Conservation (phyloP, 306 rosid genomes). For the Malus asiatica region DNA sequence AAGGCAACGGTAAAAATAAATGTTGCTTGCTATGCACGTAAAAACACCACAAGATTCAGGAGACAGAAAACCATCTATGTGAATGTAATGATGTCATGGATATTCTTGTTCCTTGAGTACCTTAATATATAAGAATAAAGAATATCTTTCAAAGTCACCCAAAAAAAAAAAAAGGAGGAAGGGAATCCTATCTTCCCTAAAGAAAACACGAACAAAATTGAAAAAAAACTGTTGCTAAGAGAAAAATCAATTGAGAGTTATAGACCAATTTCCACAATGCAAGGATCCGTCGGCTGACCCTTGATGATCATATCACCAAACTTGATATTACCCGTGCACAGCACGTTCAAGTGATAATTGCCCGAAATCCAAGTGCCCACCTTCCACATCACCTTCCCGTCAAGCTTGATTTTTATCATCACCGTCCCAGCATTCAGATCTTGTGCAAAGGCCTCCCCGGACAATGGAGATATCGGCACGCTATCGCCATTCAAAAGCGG, state of each 20-base stretch:
- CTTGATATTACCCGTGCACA: constrained; percentile 66
- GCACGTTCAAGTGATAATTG: constrained; percentile 42
- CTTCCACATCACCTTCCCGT: constrained; percentile 66
- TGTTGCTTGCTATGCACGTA: no score
- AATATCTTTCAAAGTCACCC: not conserved
- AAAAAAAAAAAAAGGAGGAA: not conserved
- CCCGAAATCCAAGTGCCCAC: constrained; percentile 72
- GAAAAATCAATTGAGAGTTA: not conserved
- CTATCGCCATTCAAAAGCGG: constrained; percentile 42
- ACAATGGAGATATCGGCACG: constrained; percentile 51
- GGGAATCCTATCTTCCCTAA: not conserved
- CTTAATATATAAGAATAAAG: no score
- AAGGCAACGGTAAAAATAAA: no score
- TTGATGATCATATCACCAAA: constrained; percentile 29
- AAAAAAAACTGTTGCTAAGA: no score
- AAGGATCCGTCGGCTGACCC: constrained; percentile 48
- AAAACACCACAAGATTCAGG: no score
- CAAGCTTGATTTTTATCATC: constrained; percentile 40
- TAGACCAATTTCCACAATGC: constrained; percentile 40
- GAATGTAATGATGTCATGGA: no score
- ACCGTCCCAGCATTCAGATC: constrained; percentile 21
- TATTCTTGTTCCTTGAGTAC: no score
- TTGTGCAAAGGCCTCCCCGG: constrained; percentile 10
- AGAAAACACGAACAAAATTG: not conserved
- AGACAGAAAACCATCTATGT: no score